Base-by-base conservation (phyloP, 139 green algal genomes). In the Chloropicon primus region DNA sequence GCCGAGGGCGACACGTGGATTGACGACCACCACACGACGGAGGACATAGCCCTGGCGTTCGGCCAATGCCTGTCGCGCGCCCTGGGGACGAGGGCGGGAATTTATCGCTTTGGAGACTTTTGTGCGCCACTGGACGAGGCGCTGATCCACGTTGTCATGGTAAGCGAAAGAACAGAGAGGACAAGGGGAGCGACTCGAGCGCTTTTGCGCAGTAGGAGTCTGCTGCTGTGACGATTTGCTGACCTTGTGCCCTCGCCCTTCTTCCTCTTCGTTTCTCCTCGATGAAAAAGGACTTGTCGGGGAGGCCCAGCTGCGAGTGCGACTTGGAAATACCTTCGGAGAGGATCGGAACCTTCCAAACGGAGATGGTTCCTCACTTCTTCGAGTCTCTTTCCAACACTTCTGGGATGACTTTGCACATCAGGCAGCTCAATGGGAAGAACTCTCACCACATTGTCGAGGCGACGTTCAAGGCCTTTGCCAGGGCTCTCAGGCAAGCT, bases 381-480 rank as follows among this genome's bases (percentile, higher is more conserved):
- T 98, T 98, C 81, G 86, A 96, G 86, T 96, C 90, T 0, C 86
- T 98, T 26, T 89, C 85, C 54, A 98, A 96, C 85, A 96, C 93
- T 1, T 91, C 84, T 22, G 92, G 93, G 72, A 94, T 96, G 82
- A 97, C 92, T 1, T 84, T 98, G 74, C 92, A 96, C 85, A 94
- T 98, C 71, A 77, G 91, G 2, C 83, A 87, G 79, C 76, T 85
- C 1, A 21, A 27, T 23, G 95, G 95, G 25, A 89, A 85, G 62
- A 99, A 99, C 90, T 92, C 85, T 23, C 96, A 99, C 84, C 96
- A 99, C 91, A 99, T 99, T 62, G 92, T 98, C 73, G 96, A 99
- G 85, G 91, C 93, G 0, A 98, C 94, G 0, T 99, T 99, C 86
- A 99, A 99, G 82, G 94, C 95, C 0, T 98, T 99, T 89, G 95